Evolutionary conservation across 2,329 filamentous ascomycete genomes (phyloP), one percentile per base, ranked within the genome.

Genomic region (Fusarium vanettenii): DNA sequence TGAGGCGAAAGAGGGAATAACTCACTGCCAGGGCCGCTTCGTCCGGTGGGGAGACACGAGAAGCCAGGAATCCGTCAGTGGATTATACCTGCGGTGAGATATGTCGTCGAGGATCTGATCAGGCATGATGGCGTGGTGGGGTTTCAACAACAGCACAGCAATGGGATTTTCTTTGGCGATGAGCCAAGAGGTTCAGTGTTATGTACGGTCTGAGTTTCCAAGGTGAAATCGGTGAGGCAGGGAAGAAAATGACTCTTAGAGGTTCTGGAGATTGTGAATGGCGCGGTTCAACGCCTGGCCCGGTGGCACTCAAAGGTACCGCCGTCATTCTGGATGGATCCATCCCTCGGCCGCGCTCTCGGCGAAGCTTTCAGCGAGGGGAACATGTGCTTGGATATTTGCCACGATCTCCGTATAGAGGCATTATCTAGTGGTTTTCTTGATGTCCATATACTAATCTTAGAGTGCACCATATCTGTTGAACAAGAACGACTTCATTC

Each of bases 21-120:
- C 94, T 90, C 87, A 97, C 94, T 98, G 97, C 97, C 97, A 99
- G 80, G 97, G 97, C 75, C 97, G 90, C 89, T 98, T 98, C 63
- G 95, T 98, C 65, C 97, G 89, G 84, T 99, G 97, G 71, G 97
- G 97, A 18, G 97, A 98, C 16, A 99, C 97, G 41, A 99, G 90
- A 70, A 99, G 89, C 93, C 95, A 97, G 72, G 93, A 95, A 71
- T 94, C 95, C 75, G 94, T 93, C 72, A 99, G 88, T 63, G 95
- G 94, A 82, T 99, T 99, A 84, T 93, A 98, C 82, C 97, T 93
- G 79, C 97, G 90, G 82, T 99, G 97, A 48, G 97, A 98, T 80
- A 99, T 98, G 83, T 99, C 96, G 87, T 98, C 92, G 60, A 99
- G 91, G 60, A 96, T 91, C 74, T 91, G 88, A 80, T 93, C 92